These are phyloP conservation scores for Coleophoma crateriformis DNA, from an alignment of 2,329 filamentous ascomycete species.

Conservation along the genomic window DNA sequence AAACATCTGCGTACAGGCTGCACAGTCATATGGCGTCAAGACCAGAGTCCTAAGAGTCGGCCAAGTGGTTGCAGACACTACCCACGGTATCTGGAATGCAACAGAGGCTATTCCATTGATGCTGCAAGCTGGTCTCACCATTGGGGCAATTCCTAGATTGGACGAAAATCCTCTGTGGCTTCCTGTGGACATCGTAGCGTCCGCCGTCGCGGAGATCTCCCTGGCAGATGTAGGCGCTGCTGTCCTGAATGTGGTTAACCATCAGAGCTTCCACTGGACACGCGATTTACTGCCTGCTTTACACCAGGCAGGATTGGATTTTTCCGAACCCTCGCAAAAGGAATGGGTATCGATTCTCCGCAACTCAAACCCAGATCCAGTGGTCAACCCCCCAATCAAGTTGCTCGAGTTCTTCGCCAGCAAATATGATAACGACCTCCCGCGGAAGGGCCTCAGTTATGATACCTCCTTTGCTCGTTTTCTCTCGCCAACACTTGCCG, in stretches of 20 bases:
- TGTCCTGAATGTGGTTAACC: conserved; percentile 42
- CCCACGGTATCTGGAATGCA: conserved; percentile 41
- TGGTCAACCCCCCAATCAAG: conserved; percentile 44
- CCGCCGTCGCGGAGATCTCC: conserved; percentile 33
- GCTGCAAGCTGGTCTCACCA: conserved; percentile 36
- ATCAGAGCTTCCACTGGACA: conserved; percentile 39
- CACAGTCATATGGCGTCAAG: conserved; percentile 19
- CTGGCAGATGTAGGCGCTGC: conserved; percentile 11
- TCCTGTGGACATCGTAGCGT: conserved; percentile 38
- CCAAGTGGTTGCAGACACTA: conserved; percentile 41
- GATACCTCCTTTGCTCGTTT: conserved; percentile 7
- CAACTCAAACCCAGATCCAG: conserved; percentile 40
- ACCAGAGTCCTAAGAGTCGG: conserved; percentile 38
- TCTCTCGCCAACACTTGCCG: conserved; percentile 9
- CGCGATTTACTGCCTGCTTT: conserved; percentile 45
- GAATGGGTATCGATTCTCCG: conserved; percentile 40
- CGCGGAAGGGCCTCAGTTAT: conserved; percentile 4
- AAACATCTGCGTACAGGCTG: conserved; percentile 32
- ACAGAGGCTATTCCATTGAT: conserved; percentile 47
- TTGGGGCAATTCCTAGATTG: conserved; percentile 38
- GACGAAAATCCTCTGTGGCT: conserved; percentile 37
- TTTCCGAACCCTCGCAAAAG: conserved; percentile 33
- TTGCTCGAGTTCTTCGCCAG: conserved; percentile 42
- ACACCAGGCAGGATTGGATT: conserved; percentile 34
- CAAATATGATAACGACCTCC: conserved; percentile 44